Base-by-base conservation (phyloP, 2,329 filamentous ascomycete species). In the Penicillium paneum region DNA sequence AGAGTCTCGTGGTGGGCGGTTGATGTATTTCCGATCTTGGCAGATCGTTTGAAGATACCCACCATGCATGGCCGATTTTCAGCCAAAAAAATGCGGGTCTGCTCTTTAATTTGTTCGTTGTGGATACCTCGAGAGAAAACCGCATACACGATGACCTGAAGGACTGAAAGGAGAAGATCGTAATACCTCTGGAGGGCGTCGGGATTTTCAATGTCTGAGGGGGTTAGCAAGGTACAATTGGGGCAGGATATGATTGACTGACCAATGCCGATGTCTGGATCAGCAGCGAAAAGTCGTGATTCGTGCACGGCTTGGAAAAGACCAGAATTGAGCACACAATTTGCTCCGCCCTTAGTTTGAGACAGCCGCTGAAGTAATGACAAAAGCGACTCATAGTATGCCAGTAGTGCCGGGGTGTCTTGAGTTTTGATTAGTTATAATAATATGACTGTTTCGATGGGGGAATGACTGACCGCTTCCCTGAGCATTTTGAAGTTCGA, bases 201-300 rank as follows among this genome's bases (percentile, higher is more conserved):
- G 3, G 83, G 78, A 63, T 91, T 87, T 51, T 86, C 81, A 52
- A 87, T 82, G 62, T 90, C 84, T 79, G 57, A 15, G 7, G 12
- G 35, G 11, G 50, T 69, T 57, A 71, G 63, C 39, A 58, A 42
- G 39, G 11, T 10, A 28, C 11, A 8, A 31, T 36, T 17, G 24
- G 15, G 21, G 35, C 3, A 15, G 45, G 35, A 40, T 61, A 60
- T 51, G 31, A 47, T 32, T 39, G 56, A 64, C 74, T 65, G 68
- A 82, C 82, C 82, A 54, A 92, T 85, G 56, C 95, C 91, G 51
- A 99, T 85, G 71, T 99, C 94, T 0, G 94, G 94, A 70, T 99
- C 94, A 12, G 89, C 89, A 8, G 86, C 80, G 71, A 97, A 99
- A 21, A 97, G 81, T n/a, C 86, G 84, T 0, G 91, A 96, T 52